Base-by-base conservation (phyloP, 176 grass and related monocot genomes). In the Musa schizocarpa region DNA sequence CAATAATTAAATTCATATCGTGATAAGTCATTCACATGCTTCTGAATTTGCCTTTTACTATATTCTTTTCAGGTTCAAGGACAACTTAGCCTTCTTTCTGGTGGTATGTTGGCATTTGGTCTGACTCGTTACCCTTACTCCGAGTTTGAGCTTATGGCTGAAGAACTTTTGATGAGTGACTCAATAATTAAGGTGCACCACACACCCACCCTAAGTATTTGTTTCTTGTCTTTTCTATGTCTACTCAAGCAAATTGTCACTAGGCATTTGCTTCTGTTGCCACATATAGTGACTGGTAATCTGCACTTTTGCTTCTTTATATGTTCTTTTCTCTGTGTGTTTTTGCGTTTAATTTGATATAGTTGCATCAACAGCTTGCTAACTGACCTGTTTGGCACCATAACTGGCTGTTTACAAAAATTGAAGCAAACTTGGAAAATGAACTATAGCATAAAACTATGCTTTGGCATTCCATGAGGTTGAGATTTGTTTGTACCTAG, bases 141-240 rank as follows among this genome's bases (percentile, higher is more conserved):
- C 0, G 88, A 95, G 74, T 99, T 99, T 76, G 96, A 99, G 86
- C 83, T 99, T 65, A 90, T 99, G 86, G 96, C 96, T 11, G 91
- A 99, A 90, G 96, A 99, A 84, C 96, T 99, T 88, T 87, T 99
- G 77, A 99, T 99, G 96, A 99, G 96, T 57, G 96, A 99, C 43
- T 95, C 91, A 73, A 89, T 84, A 87, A 86, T 99, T 73, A 95
- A 99, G 96, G 96, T 99, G 16, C 8, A 14, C 2, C 10, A 4
- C 9, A 10, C 25, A 17, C 8, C 1, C 9, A 1, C n/a, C 20
- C 8, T 5, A 26, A 54, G 25, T 74, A 52, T 21, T 20, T 50
- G 19, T 22, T 10, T 14, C 65, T 14, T 14, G 11, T 63, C 27
- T 51, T 76, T 76, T 1, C 65, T 76, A 50, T 22, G 13, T 14